phyloP scores from a whole-genome alignment of 2,329 filamentous ascomycete species.

The Neonectria hederae region DNA sequence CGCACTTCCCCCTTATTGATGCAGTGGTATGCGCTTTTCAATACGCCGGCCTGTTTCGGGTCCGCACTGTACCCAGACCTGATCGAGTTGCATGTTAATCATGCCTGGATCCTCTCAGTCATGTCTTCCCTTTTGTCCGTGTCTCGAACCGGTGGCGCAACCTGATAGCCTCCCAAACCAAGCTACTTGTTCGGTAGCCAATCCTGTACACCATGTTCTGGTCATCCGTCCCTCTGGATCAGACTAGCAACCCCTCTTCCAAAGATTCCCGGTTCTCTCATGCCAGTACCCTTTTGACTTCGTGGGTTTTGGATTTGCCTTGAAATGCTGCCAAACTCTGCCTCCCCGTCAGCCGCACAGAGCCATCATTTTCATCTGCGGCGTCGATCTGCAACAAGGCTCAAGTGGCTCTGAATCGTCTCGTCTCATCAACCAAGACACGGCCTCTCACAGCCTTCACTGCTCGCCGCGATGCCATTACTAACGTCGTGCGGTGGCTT shows the following conservation, averaged over 20 bases:
- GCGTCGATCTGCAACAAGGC: constrained; percentile 4
- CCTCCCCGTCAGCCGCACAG: not conserved
- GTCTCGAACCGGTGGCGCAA: constrained; percentile 17
- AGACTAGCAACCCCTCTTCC: constrained; percentile 14
- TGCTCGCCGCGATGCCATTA: not conserved
- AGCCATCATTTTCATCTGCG: constrained; percentile 4
- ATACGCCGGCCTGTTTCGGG: not conserved
- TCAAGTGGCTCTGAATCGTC: not conserved
- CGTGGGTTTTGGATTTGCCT: constrained; percentile 1
- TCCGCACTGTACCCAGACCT: not conserved
- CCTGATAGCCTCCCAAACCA: constrained; percentile 10
- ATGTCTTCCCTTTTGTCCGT: constrained; percentile 3
- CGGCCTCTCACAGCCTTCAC: not conserved
- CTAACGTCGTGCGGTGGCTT: not conserved
- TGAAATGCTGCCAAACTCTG: constrained; percentile 11
- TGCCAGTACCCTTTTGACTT: constrained; percentile 15
- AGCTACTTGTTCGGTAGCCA: constrained; percentile 7
- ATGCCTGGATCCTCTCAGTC: not conserved
- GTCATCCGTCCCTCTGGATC: constrained; percentile 15
- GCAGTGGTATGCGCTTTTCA: not conserved
- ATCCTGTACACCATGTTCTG: constrained; percentile 13
- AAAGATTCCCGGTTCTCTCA: not conserved
- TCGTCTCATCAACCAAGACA: constrained; percentile 3
- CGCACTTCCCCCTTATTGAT: not conserved
- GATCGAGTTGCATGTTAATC: not conserved